phyloP scores from a whole-genome alignment of 2,329 filamentous ascomycete species.

The Colletotrichum melonis region DNA sequence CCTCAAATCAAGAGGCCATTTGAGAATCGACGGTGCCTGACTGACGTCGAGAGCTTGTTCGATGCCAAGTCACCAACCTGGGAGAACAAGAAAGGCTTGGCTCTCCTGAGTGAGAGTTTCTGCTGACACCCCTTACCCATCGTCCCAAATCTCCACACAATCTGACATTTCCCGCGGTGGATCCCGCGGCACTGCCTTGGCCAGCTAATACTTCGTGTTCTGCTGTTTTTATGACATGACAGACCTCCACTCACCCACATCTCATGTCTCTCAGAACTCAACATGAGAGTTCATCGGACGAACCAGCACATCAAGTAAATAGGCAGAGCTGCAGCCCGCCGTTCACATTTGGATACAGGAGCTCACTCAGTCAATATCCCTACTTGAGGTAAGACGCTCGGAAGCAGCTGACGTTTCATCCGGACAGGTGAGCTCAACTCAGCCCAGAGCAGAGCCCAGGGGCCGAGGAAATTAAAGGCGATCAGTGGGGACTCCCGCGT shows the following conservation, averaged over 20 bases:
- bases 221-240: background rate
- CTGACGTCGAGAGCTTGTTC: no score
- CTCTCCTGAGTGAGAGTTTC: background rate
- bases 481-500: constrained; percentile 31
- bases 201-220: background rate
- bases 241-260: background rate
- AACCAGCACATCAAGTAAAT: background rate
- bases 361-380: background rate
- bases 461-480: constrained; percentile 31
- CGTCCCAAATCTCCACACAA: background rate
- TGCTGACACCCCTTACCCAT: background rate
- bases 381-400: no score
- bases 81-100: background rate
- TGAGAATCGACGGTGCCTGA: no score
- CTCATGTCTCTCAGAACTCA: background rate
- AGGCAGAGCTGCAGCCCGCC: no score
- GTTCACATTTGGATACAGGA: background rate
- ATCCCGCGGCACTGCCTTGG: background rate
- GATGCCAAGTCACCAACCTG: background rate
- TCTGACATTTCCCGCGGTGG: background rate
- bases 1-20: no score
- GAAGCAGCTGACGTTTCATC: background rate
- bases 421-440: background rate
- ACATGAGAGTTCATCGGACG: background rate
- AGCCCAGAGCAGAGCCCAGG: background rate